Evolutionary conservation across 148 eudicot genomes (phyloP).

Genomic region (Diospyros lotus): DNA sequence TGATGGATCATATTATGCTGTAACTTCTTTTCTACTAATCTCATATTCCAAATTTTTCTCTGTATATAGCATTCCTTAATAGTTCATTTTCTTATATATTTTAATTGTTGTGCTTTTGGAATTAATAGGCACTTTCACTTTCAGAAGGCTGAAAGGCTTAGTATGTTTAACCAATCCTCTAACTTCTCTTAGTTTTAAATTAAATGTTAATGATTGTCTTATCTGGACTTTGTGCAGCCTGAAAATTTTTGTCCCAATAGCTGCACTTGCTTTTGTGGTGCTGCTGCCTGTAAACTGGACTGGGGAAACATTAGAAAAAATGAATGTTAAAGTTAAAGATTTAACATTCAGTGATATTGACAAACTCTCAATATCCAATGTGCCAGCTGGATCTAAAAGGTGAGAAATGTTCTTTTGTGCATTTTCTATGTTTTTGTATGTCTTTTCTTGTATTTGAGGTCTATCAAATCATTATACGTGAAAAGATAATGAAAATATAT

Average conservation of each 20-base stretch:
- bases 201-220: background rate
- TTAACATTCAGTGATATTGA: slow-evolving; percentile 71
- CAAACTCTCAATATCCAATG: slow-evolving; percentile 90
- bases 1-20: background rate
- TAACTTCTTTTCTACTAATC: background rate
- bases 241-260: slow-evolving; percentile 93
- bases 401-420: slow-evolving; percentile 19
- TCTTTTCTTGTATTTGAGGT: background rate
- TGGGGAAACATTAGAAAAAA: slow-evolving; percentile 46
- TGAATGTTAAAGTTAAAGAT: slow-evolving; percentile 24
- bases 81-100: background rate
- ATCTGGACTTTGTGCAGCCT: slow-evolving; percentile 50
- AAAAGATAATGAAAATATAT: background rate
- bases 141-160: background rate
- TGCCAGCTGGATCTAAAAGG: slow-evolving; percentile 80
- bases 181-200: background rate
- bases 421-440: background rate
- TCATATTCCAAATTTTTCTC: background rate
- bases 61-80: background rate
- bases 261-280: slow-evolving; percentile 70
- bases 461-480: background rate
- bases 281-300: slow-evolving; percentile 92
- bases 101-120: background rate
- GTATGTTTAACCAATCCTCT: background rate
- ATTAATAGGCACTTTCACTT: background rate